Conservation (phyloP, 495 filamentous ascomycete species). For the Rhypophila decipiens region DNA sequence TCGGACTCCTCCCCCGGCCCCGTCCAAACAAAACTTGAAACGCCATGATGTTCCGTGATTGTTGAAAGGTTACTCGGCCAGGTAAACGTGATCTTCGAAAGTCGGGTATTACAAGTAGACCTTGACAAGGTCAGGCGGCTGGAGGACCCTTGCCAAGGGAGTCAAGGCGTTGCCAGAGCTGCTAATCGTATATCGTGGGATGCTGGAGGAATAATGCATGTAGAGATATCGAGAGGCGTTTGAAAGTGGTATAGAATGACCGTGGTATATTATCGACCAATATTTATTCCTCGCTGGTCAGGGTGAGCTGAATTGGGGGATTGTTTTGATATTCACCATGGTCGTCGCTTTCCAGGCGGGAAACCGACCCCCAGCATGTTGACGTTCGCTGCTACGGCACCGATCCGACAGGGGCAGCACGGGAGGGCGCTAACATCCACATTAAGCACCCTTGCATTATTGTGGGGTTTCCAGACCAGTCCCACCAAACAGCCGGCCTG, state of each 20-base stretch:
- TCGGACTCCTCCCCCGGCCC: slow-evolving; percentile 50
- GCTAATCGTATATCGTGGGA: neutral
- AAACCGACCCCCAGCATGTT: slow-evolving; percentile 3
- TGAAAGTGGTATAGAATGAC: no score
- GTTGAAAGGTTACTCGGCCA: neutral
- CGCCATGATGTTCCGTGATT: slow-evolving; percentile 56
- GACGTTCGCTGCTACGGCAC: slow-evolving; percentile 14
- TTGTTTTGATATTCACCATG: slow-evolving; percentile 8
- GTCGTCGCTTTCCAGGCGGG: neutral
- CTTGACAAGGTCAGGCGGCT: neutral
- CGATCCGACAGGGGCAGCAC: slow-evolving; percentile 12
- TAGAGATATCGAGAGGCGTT: no score
- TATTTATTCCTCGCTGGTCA: neutral
- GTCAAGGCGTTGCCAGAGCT: neutral
- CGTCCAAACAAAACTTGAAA: slow-evolving; percentile 92
- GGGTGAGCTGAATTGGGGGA: neutral
- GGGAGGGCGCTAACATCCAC: slow-evolving; percentile 12
- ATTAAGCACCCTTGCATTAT: neutral
- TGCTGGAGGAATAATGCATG: no score
- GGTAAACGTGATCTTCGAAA: neutral
- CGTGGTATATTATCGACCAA: no score
- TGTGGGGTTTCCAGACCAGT: neutral
- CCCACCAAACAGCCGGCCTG: neutral
- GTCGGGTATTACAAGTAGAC: neutral
- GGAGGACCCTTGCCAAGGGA: neutral